phyloP scores from a whole-genome alignment of 176 grass and related monocot species.

The Avena atlantica region DNA sequence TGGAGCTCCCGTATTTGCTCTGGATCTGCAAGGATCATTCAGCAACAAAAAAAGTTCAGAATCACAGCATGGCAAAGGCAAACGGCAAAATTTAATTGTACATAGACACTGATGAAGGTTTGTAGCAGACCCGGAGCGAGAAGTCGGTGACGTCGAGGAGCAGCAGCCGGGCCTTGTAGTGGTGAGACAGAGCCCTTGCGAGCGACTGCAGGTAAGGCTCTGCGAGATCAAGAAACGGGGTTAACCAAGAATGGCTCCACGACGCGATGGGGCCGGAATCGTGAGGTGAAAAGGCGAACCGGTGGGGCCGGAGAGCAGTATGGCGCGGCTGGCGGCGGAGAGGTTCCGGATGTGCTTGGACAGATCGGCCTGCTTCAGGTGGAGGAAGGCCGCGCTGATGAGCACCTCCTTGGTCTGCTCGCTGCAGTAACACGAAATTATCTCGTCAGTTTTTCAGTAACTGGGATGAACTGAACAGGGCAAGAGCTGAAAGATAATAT shows the following conservation, averaged over 20 bases:
- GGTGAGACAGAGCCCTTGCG: slow-evolving; percentile 74
- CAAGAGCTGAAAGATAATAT: neutral
- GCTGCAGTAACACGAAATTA: slow-evolving; percentile 36
- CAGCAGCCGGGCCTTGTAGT: slow-evolving; percentile 71
- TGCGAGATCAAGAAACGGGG: slow-evolving; percentile 9
- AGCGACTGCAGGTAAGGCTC: slow-evolving; percentile 93
- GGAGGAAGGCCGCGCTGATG: slow-evolving; percentile 89
- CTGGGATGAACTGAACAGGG: neutral
- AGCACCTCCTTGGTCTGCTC: slow-evolving; percentile 76
- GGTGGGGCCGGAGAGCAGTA: slow-evolving; percentile 85
- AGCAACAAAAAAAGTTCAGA: slow-evolving; percentile 10
- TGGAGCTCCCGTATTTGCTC: slow-evolving; percentile 79
- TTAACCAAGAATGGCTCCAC: no score
- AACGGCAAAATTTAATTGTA: neutral
- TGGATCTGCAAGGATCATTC: slow-evolving; percentile 71
- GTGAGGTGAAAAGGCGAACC: slow-evolving; percentile 40
- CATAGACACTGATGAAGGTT: neutral
- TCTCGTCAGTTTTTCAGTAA: no score
- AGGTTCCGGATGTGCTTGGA: slow-evolving; percentile 91
- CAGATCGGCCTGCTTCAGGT: slow-evolving; percentile 76
- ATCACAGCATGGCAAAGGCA: slow-evolving; percentile 11
- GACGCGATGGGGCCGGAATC: no score
- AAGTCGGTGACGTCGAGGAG: slow-evolving; percentile 86
- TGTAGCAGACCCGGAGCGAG: slow-evolving; percentile 62
- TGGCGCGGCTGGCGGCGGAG: slow-evolving; percentile 77